phyloP scores from a whole-genome alignment of 148 eudicot genomes.

The Fagopyrum homotropicum region DNA sequence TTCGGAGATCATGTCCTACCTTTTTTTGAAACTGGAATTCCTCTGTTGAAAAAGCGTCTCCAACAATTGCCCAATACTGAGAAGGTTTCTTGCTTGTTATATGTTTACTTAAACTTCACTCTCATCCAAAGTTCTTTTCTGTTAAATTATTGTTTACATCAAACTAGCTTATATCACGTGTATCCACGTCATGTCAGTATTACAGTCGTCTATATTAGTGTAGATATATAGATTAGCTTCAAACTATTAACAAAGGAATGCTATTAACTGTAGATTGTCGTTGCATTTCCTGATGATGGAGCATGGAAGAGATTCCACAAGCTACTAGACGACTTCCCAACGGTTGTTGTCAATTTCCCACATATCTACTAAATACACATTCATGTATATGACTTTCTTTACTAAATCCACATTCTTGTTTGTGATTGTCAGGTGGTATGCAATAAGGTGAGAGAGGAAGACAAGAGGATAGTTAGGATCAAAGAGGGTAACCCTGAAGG shows the following conservation, averaged over 20 bases:
- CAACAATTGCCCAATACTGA: constrained; percentile 72
- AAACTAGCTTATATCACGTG: too few relatives aligned
- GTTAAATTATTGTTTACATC: too few relatives aligned
- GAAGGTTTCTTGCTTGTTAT: constrained; percentile 33
- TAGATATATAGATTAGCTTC: too few relatives aligned
- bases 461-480: constrained; percentile 81
- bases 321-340: constrained; percentile 76
- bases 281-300: constrained; percentile 99
- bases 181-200: too few relatives aligned
- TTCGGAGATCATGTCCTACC: constrained; percentile 88
- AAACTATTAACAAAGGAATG: background rate
- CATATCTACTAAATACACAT: background rate
- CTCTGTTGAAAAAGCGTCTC: constrained; percentile 84
- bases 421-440: constrained; percentile 59
- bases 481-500: constrained; percentile 92
- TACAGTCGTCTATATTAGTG: too few relatives aligned
- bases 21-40: constrained; percentile 93
- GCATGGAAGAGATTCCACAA: constrained; percentile 99
- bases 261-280: constrained; percentile 45
- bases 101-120: background rate
- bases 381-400: background rate
- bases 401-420: background rate
- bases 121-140: too few relatives aligned
- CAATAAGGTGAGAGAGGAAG: constrained; percentile 87
- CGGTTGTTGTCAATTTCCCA: constrained; percentile 24